Percentiles rank a stretch among this genome's conserved stretches.
Evolutionary conservation across 2,329 filamentous ascomycete genomes (phyloP).

Genomic region (Colletotrichum horii): DNA sequence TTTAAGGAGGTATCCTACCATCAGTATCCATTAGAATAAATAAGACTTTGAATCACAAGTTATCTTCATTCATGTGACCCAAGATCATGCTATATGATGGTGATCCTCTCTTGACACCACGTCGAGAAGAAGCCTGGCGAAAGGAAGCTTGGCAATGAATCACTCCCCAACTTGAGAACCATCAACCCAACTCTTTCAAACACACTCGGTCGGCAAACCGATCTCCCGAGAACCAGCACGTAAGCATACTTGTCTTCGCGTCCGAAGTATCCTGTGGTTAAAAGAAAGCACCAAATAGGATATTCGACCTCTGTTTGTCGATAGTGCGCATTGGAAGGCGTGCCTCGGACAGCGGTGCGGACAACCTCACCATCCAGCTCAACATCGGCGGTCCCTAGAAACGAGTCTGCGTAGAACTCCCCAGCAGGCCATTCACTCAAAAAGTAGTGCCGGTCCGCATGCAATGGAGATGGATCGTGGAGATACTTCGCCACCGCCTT

Average conservation of each 20-base stretch:
- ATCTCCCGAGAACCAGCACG: not conserved
- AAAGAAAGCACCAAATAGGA: not conserved
- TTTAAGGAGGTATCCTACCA: not conserved
- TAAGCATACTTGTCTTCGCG: not conserved
- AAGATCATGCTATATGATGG: not conserved
- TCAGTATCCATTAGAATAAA: not conserved
- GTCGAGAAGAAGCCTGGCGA: not conserved
- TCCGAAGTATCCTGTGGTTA: accelerated
- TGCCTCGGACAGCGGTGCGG: not conserved
- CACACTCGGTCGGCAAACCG: accelerated
- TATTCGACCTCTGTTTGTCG: not conserved
- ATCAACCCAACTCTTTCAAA: not conserved
- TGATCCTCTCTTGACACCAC: not conserved
- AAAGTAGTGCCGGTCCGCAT: not conserved
- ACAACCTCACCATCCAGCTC: not conserved
- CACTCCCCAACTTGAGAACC: not conserved
- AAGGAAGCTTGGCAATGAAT: not conserved
- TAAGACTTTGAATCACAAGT: not conserved
- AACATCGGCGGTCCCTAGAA: not conserved
- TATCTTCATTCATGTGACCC: not conserved
- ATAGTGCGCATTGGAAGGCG: accelerated
- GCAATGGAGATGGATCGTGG: not conserved
- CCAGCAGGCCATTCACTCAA: not conserved
- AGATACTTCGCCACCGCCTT: not conserved
- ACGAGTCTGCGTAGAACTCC: not conserved